A percentile compares a stretch with the other conserved stretches of the same genome.
phyloP scores from a whole-genome alignment of 352 stramenopile species.

The Globisporangium splendens region DNA sequence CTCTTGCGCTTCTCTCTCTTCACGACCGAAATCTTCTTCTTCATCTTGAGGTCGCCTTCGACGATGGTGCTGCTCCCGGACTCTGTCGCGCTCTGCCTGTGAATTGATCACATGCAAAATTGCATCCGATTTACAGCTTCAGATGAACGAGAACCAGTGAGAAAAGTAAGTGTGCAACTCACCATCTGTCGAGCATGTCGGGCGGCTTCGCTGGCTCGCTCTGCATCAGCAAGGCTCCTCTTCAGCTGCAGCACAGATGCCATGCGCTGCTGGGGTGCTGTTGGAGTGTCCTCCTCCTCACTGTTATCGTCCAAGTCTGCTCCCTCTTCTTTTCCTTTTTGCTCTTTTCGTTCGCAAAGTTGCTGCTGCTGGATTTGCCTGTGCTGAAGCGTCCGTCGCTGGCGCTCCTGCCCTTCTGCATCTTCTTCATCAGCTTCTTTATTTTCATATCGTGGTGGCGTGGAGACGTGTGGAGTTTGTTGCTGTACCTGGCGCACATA shows the following conservation, averaged over 20 bases:
- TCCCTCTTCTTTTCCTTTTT: conserved; percentile 5
- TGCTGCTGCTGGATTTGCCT: conserved; percentile 15
- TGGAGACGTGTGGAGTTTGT: conserved; percentile 4
- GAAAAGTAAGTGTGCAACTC: not conserved
- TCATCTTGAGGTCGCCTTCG: conserved; percentile 6
- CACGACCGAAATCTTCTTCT: conserved; percentile 2
- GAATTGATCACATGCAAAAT: no score
- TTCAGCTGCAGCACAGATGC: conserved; percentile 38
- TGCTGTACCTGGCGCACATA: conserved; percentile 39
- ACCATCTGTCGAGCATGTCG: conserved; percentile 36
- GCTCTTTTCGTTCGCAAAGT: conserved; percentile 12
- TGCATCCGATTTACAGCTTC: not conserved
- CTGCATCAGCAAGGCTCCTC: conserved; percentile 36
- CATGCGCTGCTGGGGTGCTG: conserved; percentile 14
- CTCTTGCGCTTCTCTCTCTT: not conserved
- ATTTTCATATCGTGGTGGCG: not conserved
- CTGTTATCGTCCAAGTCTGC: conserved; percentile 7
- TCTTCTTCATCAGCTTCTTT: not conserved
- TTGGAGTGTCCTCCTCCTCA: conserved; percentile 12
- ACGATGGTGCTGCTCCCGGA: not conserved
- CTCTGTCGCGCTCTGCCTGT: not conserved
- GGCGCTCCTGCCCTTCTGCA: not conserved
- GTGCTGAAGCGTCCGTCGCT: conserved; percentile 1
- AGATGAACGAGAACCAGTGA: not conserved
- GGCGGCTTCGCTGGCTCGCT: conserved; percentile 30